Evolutionary conservation across 148 eudicot genomes (phyloP).

Genomic region (Drosera capensis): DNA sequence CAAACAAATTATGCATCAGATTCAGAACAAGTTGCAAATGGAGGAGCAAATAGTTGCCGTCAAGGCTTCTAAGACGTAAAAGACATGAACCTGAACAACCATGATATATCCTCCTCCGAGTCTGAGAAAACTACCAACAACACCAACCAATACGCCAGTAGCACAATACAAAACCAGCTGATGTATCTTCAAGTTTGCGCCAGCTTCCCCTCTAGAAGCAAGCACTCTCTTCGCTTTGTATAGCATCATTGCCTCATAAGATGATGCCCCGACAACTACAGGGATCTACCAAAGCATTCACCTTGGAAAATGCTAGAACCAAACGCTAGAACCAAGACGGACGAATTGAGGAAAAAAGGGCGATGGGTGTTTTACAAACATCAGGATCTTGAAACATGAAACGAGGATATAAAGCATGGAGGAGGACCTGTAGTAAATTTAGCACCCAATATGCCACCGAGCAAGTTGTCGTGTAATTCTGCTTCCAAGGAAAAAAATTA

Average conservation of each 20-base stretch:
- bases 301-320: background rate
- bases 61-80: slow-evolving; percentile 27
- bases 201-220: slow-evolving; percentile 31
- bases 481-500: slow-evolving; percentile 5
- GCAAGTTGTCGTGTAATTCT: slow-evolving; percentile 39
- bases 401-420: background rate
- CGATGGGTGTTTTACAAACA: background rate
- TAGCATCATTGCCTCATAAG: slow-evolving; percentile 34
- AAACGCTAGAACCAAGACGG: background rate
- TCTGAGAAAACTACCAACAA: slow-evolving; percentile 64
- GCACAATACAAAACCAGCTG: slow-evolving; percentile 28
- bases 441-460: slow-evolving; percentile 32
- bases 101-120: slow-evolving; percentile 63
- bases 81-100: no score
- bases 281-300: slow-evolving; percentile 22
- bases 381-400: background rate
- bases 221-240: slow-evolving; percentile 42
- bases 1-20: no score
- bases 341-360: background rate
- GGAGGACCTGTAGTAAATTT: slow-evolving; percentile 37
- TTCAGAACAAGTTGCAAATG: no score
- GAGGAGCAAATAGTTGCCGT: no score
- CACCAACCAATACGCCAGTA: slow-evolving; percentile 39
- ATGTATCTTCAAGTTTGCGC: slow-evolving; percentile 16
- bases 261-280: slow-evolving; percentile 37